Conservation (phyloP, 2,329 filamentous ascomycete genomes). For the Paramyrothecium roridum region DNA sequence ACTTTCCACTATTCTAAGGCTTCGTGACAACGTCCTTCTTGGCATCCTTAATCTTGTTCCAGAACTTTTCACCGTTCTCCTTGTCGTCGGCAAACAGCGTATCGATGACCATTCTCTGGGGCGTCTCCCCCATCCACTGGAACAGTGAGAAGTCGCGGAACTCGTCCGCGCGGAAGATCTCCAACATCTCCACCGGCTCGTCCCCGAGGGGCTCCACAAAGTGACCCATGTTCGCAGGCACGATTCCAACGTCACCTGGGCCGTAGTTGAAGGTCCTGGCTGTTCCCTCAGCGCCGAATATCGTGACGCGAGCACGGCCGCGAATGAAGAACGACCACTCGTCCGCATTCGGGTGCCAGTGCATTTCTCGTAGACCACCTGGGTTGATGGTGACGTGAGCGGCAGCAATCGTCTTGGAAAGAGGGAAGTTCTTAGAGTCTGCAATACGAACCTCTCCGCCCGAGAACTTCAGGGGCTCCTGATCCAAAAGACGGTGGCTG, state of each 20-base stretch:
- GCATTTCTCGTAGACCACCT: slow-evolving; percentile 73
- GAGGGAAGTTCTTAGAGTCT: slow-evolving; percentile 72
- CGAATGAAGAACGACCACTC: slow-evolving; percentile 79
- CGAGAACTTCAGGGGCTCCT: slow-evolving; percentile 61
- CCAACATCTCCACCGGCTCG: slow-evolving; percentile 71
- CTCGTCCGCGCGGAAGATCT: slow-evolving; percentile 69
- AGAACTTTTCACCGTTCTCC: slow-evolving; percentile 60
- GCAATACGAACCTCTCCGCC: slow-evolving; percentile 72
- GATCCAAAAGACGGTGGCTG: slow-evolving; percentile 68
- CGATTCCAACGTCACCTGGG: slow-evolving; percentile 73
- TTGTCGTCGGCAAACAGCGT: slow-evolving; percentile 62
- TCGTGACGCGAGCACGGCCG: slow-evolving; percentile 69
- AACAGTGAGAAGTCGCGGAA: slow-evolving; percentile 73
- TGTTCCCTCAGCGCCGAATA: slow-evolving; percentile 67
- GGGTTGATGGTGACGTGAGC: slow-evolving; percentile 70
- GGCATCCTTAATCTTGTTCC: slow-evolving; percentile 57
- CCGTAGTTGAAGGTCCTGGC: slow-evolving; percentile 75
- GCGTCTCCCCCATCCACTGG: slow-evolving; percentile 74
- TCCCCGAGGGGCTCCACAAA: slow-evolving; percentile 82
- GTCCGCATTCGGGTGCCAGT: slow-evolving; percentile 78
- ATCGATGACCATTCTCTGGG: slow-evolving; percentile 61
- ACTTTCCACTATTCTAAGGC: slow-evolving; percentile 7
- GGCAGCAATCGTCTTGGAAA: slow-evolving; percentile 70
- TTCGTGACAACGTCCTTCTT: slow-evolving; percentile 54
- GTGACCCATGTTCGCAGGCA: slow-evolving; percentile 74